A percentile compares a stretch with the other conserved stretches of the same genome.
phyloP scores from a whole-genome alignment of 1,139 yeast species.

The Scheffersomyces illinoinensis region DNA sequence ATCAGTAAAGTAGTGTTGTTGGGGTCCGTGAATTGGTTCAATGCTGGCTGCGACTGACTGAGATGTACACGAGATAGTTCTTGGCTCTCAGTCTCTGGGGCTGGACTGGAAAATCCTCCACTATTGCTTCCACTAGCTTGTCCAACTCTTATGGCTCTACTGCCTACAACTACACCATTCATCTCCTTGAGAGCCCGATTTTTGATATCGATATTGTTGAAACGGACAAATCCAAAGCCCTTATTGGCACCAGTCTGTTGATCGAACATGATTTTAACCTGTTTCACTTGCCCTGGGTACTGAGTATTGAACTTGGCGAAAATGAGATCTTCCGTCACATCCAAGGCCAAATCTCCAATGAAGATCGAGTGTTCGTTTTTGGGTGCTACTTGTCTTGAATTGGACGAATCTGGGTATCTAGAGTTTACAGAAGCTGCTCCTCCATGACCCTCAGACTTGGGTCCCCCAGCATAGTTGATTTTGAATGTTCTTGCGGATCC shows the following conservation, averaged over 20 bases:
- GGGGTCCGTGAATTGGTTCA: slow-evolving; percentile 36
- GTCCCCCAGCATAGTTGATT: slow-evolving; percentile 84
- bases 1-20: slow-evolving; percentile 34
- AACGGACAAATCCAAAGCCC: slow-evolving; percentile 92
- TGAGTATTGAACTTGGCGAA: slow-evolving; percentile 68
- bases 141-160: slow-evolving; percentile 72
- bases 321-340: slow-evolving; percentile 71
- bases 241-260: slow-evolving; percentile 73
- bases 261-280: slow-evolving; percentile 86
- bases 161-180: slow-evolving; percentile 78
- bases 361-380: slow-evolving; percentile 65
- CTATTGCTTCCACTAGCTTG: slow-evolving; percentile 26
- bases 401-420: slow-evolving; percentile 12
- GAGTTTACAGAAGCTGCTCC: slow-evolving; percentile 7
- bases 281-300: slow-evolving; percentile 70
- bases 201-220: slow-evolving; percentile 69
- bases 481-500: slow-evolving; percentile 58
- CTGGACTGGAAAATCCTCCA: slow-evolving; percentile 1
- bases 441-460: slow-evolving; percentile 5
- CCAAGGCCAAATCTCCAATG: slow-evolving; percentile 82
- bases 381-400: slow-evolving; percentile 1
- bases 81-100: slow-evolving; percentile 1
- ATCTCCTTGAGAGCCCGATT: slow-evolving; percentile 74
- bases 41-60: slow-evolving; percentile 36
- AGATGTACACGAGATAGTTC: slow-evolving; percentile 16